These are phyloP conservation scores for Phanerochaete carnosa DNA, from an alignment of 768 basidiomycete genomes.

Conservation along the genomic window DNA sequence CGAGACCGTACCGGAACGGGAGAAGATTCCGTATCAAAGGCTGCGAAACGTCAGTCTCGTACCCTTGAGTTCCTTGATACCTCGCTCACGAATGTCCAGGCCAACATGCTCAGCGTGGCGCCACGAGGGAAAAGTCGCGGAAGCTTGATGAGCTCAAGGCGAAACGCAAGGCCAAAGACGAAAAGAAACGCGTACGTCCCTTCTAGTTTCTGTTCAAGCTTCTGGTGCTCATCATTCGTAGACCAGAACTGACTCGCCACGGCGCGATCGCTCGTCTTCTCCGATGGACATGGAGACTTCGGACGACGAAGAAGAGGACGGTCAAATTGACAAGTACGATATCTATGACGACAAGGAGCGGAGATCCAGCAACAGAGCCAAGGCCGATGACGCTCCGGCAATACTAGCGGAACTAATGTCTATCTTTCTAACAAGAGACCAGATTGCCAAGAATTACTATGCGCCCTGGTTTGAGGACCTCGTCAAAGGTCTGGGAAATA, in stretches of 20 bases:
- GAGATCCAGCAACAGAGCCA: constrained; percentile 42
- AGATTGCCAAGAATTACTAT: constrained; percentile 66
- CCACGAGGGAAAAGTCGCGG: constrained; percentile 75
- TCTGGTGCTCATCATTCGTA: constrained; percentile 25
- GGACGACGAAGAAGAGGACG: constrained; percentile 75
- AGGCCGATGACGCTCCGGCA: constrained; percentile 44
- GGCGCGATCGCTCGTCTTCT: constrained; percentile 71
- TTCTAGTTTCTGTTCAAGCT: constrained; percentile 3
- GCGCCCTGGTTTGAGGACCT: constrained; percentile 87
- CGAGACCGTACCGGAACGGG: constrained; percentile 54
- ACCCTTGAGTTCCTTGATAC: not conserved
- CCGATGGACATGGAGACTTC: constrained; percentile 86
- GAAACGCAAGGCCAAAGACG: constrained; percentile 83
- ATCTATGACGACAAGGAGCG: constrained; percentile 69
- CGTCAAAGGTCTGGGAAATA: constrained; percentile 55
- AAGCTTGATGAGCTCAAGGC: constrained; percentile 86
- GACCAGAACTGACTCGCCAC: constrained; percentile 53
- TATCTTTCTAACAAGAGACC: constrained; percentile 64
- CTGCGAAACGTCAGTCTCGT: constrained; percentile 66
- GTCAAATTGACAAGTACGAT: constrained; percentile 69
- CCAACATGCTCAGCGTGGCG: constrained; percentile 68
- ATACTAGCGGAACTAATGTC: constrained; percentile 55
- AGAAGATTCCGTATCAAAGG: constrained; percentile 62
- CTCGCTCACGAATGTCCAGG: constrained; percentile 39
- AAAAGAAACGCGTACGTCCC: constrained; percentile 70